A percentile compares a stretch with the other conserved stretches of the same genome.
Evolutionary conservation across 208 protist species (phyloP).

Genomic region (Trypanosoma avium): DNA sequence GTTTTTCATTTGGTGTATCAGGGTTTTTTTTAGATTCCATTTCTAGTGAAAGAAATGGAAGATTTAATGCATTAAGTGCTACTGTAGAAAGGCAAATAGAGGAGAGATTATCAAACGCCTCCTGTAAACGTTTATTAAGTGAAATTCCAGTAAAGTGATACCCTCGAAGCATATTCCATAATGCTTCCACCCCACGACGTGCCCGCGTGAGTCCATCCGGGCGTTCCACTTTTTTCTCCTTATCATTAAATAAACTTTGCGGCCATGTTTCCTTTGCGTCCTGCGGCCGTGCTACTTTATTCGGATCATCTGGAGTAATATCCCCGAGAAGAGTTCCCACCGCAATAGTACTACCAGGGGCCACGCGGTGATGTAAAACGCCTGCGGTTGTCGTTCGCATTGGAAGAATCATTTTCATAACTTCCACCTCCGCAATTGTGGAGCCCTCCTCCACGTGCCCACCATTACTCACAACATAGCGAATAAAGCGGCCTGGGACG

Average conservation of each 20-base stretch:
- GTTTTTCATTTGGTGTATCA: slow-evolving; percentile 64
- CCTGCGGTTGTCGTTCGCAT: slow-evolving; percentile 83
- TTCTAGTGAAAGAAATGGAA: slow-evolving; percentile 39
- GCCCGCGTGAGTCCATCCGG: slow-evolving; percentile 62
- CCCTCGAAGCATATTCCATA: slow-evolving; percentile 71
- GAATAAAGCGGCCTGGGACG: slow-evolving; percentile 95
- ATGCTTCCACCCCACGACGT: slow-evolving; percentile 57
- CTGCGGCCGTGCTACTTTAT: slow-evolving; percentile 63
- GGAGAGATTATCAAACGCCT: slow-evolving; percentile 60
- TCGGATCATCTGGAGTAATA: slow-evolving; percentile 93
- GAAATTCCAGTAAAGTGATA: slow-evolving; percentile 65
- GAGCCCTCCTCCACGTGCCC: slow-evolving; percentile 83
- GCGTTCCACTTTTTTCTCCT: slow-evolving; percentile 49
- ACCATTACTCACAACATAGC: slow-evolving; percentile 93
- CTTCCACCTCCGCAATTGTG: slow-evolving; percentile 96
- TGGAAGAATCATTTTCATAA: slow-evolving; percentile 99
- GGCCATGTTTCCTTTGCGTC: slow-evolving; percentile 75
- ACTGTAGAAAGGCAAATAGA: slow-evolving; percentile 70
- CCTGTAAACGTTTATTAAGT: slow-evolving; percentile 46
- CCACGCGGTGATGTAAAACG: slow-evolving; percentile 64
- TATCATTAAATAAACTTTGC: slow-evolving; percentile 32
- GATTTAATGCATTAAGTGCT: slow-evolving; percentile 45
- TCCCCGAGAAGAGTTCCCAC: slow-evolving; percentile 92
- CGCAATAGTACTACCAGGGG: slow-evolving; percentile 91
- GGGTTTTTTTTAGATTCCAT: slow-evolving; percentile 3